A percentile compares a stretch with the other conserved stretches of the same genome.
These are phyloP conservation scores for Trematosphaeria pertusa DNA, from an alignment of 2,329 filamentous ascomycete species.

Conservation along the genomic window DNA sequence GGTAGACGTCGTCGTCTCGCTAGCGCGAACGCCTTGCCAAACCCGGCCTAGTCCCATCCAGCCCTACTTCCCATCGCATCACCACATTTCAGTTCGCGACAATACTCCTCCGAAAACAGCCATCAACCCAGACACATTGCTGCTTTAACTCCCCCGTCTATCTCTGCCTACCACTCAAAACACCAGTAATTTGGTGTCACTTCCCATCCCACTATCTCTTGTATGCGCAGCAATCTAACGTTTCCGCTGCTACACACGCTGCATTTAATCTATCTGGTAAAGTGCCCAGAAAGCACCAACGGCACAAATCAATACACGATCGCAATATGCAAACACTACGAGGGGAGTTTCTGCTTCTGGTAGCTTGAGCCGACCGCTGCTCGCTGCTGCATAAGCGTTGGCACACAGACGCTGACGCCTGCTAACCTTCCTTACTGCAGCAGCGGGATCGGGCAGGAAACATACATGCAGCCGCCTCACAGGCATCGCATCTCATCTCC, in stretches of 20 bases:
- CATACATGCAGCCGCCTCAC: too few species aligned
- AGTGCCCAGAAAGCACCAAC: slow-evolving; percentile 10
- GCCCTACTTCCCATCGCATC: not conserved
- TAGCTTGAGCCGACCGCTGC: too few species aligned
- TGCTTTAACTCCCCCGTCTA: not conserved
- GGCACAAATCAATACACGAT: too few species aligned
- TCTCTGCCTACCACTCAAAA: not conserved
- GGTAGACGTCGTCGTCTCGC: too few species aligned
- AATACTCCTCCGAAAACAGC: not conserved
- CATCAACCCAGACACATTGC: not conserved
- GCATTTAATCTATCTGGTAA: slow-evolving; percentile 9
- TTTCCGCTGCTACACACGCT: not conserved
- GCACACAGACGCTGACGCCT: too few species aligned
- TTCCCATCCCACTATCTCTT: not conserved
- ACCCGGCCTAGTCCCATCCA: not conserved
- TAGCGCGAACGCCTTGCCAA: not conserved
- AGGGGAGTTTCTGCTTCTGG: too few species aligned
- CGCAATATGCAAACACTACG: too few species aligned
- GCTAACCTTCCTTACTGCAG: too few species aligned
- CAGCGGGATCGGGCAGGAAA: too few species aligned
- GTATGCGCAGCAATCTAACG: not conserved
- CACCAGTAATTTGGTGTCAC: not conserved
- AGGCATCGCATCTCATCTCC: too few species aligned
- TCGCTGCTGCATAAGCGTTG: too few species aligned
- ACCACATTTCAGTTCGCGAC: not conserved